Evolutionary conservation across 2,329 filamentous ascomycete species (phyloP), one percentile per base, ranked within the genome.

Genomic region (Paraconiothyrium sp.): DNA sequence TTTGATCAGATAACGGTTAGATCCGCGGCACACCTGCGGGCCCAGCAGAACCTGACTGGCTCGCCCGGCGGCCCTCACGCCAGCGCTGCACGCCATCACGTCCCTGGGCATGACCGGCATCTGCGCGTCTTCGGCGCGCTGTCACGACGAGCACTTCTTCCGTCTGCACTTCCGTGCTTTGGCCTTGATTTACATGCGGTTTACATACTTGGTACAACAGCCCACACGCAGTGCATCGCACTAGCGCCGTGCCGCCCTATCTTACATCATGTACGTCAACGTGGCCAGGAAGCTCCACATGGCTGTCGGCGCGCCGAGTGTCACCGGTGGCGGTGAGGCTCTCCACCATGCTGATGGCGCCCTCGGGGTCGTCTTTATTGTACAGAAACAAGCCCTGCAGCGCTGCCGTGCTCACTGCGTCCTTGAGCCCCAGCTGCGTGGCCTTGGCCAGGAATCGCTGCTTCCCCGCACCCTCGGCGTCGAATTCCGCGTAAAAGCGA

Each of bases 341-440:
- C 64, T 92, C 89, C 1, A 90, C 90, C 90, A 92, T 93, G 16
- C 83, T 81, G 67, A 98, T 94, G 14, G 94, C 94, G 1, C 94
- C 93, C 67, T 93, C 85, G 84, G 94, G 91, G 70, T 97, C 87
- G 66, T 90, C 91, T 81, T 99, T 99, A 80, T 98, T 96, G 78
- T 96, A 97, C 77, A 98, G 79, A 78, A 99, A 99, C 48, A 99
- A 80, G 0, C 95, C 95, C 79, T 99, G 95, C 34, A 99, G 88
- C 24, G 93, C 93, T 32, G 95, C 95, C 4, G 94, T 94, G 76
- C 94, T 98, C 16, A 93, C 83, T 55, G 86, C 83, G 20, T 88
- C 86, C 57, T 96, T 87, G 30, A 97, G 79, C 0, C 90, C 90
- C 16, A 95, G 82, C 52, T 89, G 84, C 48, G 88, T 85, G 13